A percentile compares a stretch with the other conserved stretches of the same genome.
Evolutionary conservation across 495 filamentous ascomycete genomes (phyloP).

Genomic region (Xylaria curta): DNA sequence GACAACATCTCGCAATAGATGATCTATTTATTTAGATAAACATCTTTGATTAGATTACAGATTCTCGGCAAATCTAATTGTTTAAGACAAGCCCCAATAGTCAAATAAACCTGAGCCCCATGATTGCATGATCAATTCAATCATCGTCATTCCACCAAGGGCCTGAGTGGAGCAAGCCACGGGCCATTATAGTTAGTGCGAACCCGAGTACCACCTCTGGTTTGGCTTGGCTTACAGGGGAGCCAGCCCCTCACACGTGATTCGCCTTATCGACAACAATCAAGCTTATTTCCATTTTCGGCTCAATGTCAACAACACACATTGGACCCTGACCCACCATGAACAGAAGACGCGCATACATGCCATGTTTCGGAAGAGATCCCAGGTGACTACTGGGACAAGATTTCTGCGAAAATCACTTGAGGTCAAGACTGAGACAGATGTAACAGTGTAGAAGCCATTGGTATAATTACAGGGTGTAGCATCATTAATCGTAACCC

Average conservation of each 20-base stretch:
- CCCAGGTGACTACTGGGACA: background rate
- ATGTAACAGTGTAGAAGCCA: conserved; percentile 28
- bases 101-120: too few relatives aligned
- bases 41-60: too few relatives aligned
- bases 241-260: conserved; percentile 34
- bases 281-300: conserved; percentile 30
- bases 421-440: background rate
- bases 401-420: background rate
- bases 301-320: conserved; percentile 34
- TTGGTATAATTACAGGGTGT: conserved; percentile 48
- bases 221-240: background rate
- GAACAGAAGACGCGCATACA: conserved; percentile 31
- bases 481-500: conserved; percentile 43
- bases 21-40: too few relatives aligned
- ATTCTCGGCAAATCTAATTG: too few relatives aligned
- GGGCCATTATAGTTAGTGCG: background rate
- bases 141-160: background rate
- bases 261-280: conserved; percentile 32
- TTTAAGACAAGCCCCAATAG: too few relatives aligned
- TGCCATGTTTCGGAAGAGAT: background rate
- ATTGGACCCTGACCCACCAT: background rate
- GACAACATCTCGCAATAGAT: background rate
- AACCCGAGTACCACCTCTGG: background rate
- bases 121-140: background rate
- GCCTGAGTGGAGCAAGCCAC: conserved; percentile 5